Percentiles rank a stretch among this genome's conserved stretches.
These are phyloP conservation scores for Leccinum barrowsii DNA, from an alignment of 768 basidiomycete genomes.

Conservation along the genomic window DNA sequence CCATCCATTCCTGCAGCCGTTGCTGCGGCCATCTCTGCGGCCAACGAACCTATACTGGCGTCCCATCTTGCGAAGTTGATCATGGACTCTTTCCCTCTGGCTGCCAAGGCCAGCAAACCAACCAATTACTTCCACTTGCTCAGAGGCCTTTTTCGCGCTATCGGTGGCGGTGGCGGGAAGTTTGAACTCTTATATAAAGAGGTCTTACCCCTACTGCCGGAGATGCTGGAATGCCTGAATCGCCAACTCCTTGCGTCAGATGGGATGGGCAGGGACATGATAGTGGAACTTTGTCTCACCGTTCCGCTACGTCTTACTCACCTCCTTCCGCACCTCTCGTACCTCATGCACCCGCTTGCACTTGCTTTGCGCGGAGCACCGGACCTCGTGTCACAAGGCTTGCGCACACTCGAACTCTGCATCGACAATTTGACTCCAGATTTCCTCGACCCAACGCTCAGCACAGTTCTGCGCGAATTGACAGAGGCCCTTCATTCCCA, in stretches of 20 bases:
- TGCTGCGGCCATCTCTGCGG: slow-evolving; percentile 40
- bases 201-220: slow-evolving; percentile 91
- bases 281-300: slow-evolving; percentile 95
- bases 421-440: slow-evolving; percentile 98
- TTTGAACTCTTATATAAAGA: slow-evolving; percentile 96
- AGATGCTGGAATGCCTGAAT: slow-evolving; percentile 94
- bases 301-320: slow-evolving; percentile 95
- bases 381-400: slow-evolving; percentile 91
- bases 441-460: slow-evolving; percentile 94
- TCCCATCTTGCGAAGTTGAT: slow-evolving; percentile 89
- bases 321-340: slow-evolving; percentile 89
- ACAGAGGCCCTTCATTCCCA: slow-evolving; percentile 94
- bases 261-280: slow-evolving; percentile 81
- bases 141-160: slow-evolving; percentile 88
- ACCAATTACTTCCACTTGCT: slow-evolving; percentile 91
- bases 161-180: slow-evolving; percentile 86
- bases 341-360: slow-evolving; percentile 95
- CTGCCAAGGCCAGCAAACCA: slow-evolving; percentile 87
- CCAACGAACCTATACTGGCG: slow-evolving; percentile 92
- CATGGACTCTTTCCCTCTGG: slow-evolving; percentile 94
- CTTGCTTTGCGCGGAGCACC: slow-evolving; percentile 82
- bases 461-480: slow-evolving; percentile 85
- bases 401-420: slow-evolving; percentile 96
- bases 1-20: neutral
- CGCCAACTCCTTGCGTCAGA: slow-evolving; percentile 84